These are phyloP conservation scores for Ceratocystis huliohia DNA, from an alignment of 2,329 filamentous ascomycete genomes.

Conservation along the genomic window DNA sequence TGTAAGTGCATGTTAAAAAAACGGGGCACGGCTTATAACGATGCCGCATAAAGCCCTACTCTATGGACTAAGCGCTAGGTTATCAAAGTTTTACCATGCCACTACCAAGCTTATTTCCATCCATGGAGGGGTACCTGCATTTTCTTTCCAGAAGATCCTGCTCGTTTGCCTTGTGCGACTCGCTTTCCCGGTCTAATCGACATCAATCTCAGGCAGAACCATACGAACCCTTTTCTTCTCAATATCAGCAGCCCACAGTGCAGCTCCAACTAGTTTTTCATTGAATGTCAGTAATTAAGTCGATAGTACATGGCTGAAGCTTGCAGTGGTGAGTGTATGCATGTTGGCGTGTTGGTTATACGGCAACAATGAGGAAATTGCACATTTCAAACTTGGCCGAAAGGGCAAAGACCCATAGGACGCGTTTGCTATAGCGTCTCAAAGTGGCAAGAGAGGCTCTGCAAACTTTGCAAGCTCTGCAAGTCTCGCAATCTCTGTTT, in stretches of 20 bases:
- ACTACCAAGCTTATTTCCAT: background rate
- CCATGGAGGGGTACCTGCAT: background rate
- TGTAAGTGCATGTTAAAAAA: background rate
- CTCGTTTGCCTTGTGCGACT: background rate
- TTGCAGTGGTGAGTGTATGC: background rate
- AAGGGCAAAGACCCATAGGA: background rate
- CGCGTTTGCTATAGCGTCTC: background rate
- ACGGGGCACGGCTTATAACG: background rate
- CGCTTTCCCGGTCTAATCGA: background rate
- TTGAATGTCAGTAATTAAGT: background rate
- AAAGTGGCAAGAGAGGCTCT: background rate
- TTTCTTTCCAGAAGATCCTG: background rate
- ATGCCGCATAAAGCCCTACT: background rate
- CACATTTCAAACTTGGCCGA: background rate
- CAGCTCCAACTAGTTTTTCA: slow-evolving; percentile 56
- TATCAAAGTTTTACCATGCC: background rate
- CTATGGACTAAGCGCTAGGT: background rate
- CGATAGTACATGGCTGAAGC: background rate
- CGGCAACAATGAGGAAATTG: background rate
- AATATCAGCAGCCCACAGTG: slow-evolving; percentile 85
- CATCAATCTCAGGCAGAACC: slow-evolving; percentile 22
- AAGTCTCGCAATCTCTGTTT: slow-evolving; percentile 22
- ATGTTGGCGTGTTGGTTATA: slow-evolving; percentile 17
- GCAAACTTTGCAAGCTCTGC: no score
- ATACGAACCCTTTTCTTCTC: slow-evolving; percentile 45